A percentile compares a stretch with the other conserved stretches of the same genome.
Conservation (phyloP, 352 stramenopile species). For the Elongisporangium senticosum region DNA sequence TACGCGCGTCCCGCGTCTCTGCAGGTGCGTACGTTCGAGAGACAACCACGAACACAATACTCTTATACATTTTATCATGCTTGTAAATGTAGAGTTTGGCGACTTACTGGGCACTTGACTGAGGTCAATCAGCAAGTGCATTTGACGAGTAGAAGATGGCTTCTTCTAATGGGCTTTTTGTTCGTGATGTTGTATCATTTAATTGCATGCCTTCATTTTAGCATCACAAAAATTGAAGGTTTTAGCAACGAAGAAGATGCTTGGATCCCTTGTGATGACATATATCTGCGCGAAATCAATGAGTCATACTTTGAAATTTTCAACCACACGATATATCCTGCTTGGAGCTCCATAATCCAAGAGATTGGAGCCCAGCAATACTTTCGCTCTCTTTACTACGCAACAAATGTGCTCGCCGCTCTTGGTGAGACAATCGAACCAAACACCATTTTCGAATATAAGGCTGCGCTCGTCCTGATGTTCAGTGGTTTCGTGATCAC, state of each 20-base stretch:
- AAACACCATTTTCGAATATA: conserved; percentile 20
- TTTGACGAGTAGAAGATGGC: conserved; percentile 10
- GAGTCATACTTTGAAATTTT: conserved; percentile 8
- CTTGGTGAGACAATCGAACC: conserved; percentile 38
- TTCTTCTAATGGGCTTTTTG: conserved; percentile 14
- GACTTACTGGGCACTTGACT: conserved; percentile 15
- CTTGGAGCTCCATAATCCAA: neutral
- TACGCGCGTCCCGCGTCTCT: neutral
- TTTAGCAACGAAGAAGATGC: conserved; percentile 17
- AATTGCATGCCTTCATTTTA: conserved; percentile 26
- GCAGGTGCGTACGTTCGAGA: neutral
- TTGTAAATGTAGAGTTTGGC: conserved; percentile 19
- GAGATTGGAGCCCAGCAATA: conserved; percentile 21
- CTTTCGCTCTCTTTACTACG: conserved; percentile 33
- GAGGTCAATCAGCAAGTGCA: conserved; percentile 21
- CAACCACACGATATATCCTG: neutral
- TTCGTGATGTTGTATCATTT: conserved; percentile 27
- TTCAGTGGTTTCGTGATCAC: conserved; percentile 41
- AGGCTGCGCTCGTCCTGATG: conserved; percentile 34
- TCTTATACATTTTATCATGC: neutral
- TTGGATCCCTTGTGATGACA: conserved; percentile 20
- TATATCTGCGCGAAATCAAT: conserved; percentile 18
- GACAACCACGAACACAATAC: too few species aligned
- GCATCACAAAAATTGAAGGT: conserved; percentile 19
- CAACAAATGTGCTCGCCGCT: conserved; percentile 26